phyloP scores from a whole-genome alignment of 2,329 filamentous ascomycete genomes.

The Colletotrichum kahawae region DNA sequence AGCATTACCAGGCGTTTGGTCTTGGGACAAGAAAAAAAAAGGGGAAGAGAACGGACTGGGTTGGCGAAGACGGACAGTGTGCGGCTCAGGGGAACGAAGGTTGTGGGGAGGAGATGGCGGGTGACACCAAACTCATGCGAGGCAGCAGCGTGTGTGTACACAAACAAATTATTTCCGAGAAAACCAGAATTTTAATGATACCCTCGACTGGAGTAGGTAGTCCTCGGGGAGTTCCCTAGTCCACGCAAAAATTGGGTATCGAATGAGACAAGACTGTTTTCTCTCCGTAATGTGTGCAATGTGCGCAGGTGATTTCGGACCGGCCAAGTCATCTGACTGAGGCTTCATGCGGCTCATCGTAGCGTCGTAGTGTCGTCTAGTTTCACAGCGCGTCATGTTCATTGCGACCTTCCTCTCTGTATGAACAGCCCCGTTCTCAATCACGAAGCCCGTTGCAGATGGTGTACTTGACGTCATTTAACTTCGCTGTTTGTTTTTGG shows the following conservation, averaged over 20 bases:
- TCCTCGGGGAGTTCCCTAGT: neutral
- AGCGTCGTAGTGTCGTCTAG: neutral
- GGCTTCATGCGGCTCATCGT: neutral
- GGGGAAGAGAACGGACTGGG: neutral
- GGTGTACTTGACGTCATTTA: neutral
- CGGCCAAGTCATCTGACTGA: neutral
- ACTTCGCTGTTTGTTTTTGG: neutral
- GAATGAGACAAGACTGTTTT: neutral
- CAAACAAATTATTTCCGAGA: neutral
- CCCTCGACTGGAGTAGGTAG: neutral
- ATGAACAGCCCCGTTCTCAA: neutral
- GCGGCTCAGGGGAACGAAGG: neutral
- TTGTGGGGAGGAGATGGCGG: neutral
- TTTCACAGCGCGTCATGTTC: neutral
- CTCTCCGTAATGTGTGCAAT: neutral
- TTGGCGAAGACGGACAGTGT: neutral
- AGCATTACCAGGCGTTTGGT: neutral
- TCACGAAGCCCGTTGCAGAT: neutral
- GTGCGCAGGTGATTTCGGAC: neutral
- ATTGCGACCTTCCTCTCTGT: neutral
- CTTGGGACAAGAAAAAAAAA: neutral
- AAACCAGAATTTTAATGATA: neutral
- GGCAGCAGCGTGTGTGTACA: neutral
- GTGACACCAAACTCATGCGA: neutral
- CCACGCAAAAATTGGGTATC: neutral